Conservation (phyloP, 176 grass and related monocot genomes). For the Oryza meridionalis region DNA sequence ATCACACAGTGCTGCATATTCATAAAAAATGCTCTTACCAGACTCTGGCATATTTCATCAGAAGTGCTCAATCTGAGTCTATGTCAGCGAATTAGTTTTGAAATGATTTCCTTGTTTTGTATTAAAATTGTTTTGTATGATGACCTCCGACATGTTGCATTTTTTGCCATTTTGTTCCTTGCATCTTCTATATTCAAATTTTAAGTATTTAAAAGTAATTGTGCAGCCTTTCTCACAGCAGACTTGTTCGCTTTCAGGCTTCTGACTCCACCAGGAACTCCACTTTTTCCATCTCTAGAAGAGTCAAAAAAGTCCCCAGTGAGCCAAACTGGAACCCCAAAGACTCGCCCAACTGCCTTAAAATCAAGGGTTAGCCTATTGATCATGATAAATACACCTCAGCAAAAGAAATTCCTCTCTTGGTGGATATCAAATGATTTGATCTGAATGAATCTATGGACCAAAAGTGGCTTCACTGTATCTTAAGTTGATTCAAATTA, state of each 20-base stretch:
- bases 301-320: slow-evolving; percentile 72
- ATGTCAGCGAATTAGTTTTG: not conserved
- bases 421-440: slow-evolving; percentile 2
- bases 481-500: slow-evolving; percentile 20
- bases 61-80: not conserved
- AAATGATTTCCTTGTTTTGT: not conserved
- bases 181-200: not conserved
- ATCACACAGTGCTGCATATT: not conserved
- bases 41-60: slow-evolving; percentile 7
- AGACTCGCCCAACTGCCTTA: slow-evolving; percentile 71
- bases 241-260: slow-evolving; percentile 69
- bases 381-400: slow-evolving; percentile 3
- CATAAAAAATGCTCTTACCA: slow-evolving; percentile 19
- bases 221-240: slow-evolving; percentile 35
- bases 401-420: slow-evolving; percentile 3
- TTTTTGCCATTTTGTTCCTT: slow-evolving; percentile 26
- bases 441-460: slow-evolving; percentile 1
- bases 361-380: slow-evolving; percentile 81
- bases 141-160: not conserved
- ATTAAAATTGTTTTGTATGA: not conserved
- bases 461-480: not conserved
- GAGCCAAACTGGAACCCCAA: slow-evolving; percentile 71
- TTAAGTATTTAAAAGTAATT: slow-evolving; percentile 17
- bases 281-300: slow-evolving; percentile 84
- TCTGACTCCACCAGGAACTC: slow-evolving; percentile 94